Base-by-base conservation (phyloP, 2,329 filamentous ascomycete species). In the Biscogniauxia marginata region DNA sequence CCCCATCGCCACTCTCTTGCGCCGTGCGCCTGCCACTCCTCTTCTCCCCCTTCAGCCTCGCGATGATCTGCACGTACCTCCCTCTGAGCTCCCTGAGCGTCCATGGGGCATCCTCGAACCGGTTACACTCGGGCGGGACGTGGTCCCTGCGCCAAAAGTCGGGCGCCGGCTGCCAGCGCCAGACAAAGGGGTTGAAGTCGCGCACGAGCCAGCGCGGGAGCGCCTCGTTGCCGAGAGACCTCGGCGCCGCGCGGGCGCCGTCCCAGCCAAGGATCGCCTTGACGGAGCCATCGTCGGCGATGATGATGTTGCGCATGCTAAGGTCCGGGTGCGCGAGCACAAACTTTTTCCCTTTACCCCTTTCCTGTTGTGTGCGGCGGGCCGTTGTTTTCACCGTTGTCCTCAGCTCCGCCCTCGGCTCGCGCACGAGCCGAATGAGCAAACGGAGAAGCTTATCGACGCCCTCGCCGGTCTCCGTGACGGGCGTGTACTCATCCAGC, bases 191-290 rank as follows among this genome's bases (percentile, higher is more conserved):
- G 48, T 68, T 61, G 43, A 65, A 64, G 34, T 69, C 67, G 18
- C 65, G 56, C 2, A 64, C 57, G 16, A 67, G 63, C 66, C 65
- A 69, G 24, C 54, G 56, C 13, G 65, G 65, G 8, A 66, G 48
- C 5, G 60, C 57, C 60, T 67, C 63, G 47, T 64, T 63, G 7
- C 67, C 65, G 5, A 63, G 21, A 7, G 65, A 65, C 46, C 56
- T 56, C 18, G 65, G 65, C 22, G 54, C 61, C n/a, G 53, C 53
- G 13, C 59, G 55, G 19, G 59, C 65, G 9, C 61, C 57, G 22
- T 67, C 65, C 67, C 67, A 69, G 18, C 65, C 67, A 0, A 68
- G 48, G 22, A 69, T 64, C 7, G 58, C 65, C 50, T 56, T 55
- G 9, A 67, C 51, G 3, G 57, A 50, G 16, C 63, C 63, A 43